These are phyloP conservation scores for Calonectria pteridis DNA, from an alignment of 2,329 filamentous ascomycete genomes.

Conservation along the genomic window DNA sequence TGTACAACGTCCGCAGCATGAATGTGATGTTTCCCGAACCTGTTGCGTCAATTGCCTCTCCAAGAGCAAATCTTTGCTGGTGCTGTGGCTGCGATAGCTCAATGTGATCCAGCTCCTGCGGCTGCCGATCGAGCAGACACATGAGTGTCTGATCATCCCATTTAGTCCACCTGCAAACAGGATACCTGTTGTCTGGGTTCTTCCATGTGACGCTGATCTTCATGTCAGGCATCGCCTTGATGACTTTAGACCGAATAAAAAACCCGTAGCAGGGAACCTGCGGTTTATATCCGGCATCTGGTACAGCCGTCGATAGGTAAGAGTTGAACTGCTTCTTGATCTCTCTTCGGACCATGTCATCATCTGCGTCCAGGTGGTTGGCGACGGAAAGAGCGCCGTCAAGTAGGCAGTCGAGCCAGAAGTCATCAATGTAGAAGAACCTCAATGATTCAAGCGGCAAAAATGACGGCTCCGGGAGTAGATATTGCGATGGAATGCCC, in stretches of 20 bases:
- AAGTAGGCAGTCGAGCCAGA: neutral
- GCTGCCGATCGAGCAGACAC: neutral
- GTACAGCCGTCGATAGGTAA: neutral
- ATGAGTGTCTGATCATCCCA: neutral
- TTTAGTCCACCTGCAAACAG: neutral
- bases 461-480: neutral
- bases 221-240: neutral
- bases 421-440: neutral
- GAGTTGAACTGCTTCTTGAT: neutral
- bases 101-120: neutral
- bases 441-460: neutral
- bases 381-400: neutral
- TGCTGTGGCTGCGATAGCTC: neutral
- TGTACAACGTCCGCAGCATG: neutral
- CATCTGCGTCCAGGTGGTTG: neutral
- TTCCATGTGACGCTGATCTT: neutral
- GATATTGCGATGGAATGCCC: neutral
- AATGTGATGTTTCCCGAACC: neutral
- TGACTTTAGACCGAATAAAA: neutral
- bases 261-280: neutral
- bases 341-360: neutral
- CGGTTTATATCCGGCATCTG: neutral
- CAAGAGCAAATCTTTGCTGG: neutral
- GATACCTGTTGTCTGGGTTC: neutral
- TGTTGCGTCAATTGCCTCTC: neutral